phyloP scores from a whole-genome alignment of 129 eudicot species.

The Helianthus tuberosus region DNA sequence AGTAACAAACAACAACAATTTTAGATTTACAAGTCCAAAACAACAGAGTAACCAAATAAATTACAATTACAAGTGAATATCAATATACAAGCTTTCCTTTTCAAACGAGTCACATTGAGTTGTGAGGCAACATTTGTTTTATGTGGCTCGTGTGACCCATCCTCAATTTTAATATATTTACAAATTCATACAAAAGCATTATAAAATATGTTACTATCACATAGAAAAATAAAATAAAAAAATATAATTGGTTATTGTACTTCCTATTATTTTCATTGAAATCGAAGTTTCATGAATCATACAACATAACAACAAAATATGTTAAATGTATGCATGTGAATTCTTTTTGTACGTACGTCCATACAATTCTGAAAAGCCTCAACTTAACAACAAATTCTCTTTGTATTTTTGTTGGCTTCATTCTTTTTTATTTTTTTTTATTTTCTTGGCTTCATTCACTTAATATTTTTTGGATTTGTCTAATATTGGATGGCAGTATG shows the following conservation, averaged over 20 bases:
- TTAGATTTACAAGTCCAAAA: too few relatives aligned
- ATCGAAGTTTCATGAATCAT: background rate
- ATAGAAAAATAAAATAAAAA: background rate
- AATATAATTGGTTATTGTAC: background rate
- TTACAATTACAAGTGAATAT: too few relatives aligned
- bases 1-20: too few relatives aligned
- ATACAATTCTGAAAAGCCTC: background rate
- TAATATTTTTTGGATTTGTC: background rate
- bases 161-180: background rate
- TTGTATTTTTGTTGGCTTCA: background rate
- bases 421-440: too few relatives aligned
- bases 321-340: conserved; percentile 7
- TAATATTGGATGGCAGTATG: background rate
- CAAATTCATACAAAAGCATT: background rate
- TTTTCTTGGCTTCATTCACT: too few relatives aligned
- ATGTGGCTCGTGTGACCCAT: background rate
- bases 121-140: too few relatives aligned
- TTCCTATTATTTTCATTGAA: background rate
- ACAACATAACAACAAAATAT: too few relatives aligned
- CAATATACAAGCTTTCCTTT: too few relatives aligned
- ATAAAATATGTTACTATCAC: too few relatives aligned
- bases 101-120: too few relatives aligned
- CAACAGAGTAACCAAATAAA: too few relatives aligned
- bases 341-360: conserved; percentile 2
- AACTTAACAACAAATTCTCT: background rate